Conservation (phyloP, 495 filamentous ascomycete genomes). For the Neurospora sp. region DNA sequence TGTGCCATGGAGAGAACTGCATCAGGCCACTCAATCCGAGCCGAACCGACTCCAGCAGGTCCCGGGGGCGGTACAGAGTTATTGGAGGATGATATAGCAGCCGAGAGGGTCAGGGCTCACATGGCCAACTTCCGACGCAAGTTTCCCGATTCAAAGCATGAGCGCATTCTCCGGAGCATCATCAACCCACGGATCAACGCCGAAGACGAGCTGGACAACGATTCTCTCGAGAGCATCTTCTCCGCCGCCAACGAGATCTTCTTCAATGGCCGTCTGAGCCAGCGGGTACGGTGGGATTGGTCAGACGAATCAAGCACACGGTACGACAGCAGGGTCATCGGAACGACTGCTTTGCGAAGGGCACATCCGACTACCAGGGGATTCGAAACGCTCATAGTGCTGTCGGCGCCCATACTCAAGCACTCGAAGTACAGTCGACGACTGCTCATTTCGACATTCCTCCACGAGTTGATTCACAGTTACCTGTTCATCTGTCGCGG, state of each 20-base stretch:
- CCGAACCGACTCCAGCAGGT: constrained; percentile 16
- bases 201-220: constrained; percentile 38
- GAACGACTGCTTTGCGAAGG: constrained; percentile 42
- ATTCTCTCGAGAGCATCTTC: constrained; percentile 39
- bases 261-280: constrained; percentile 38
- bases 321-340: constrained; percentile 38
- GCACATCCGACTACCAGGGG: constrained; percentile 25
- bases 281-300: constrained; percentile 46
- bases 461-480: constrained; percentile 49
- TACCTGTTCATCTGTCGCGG: constrained; percentile 48
- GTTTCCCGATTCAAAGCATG: constrained; percentile 36
- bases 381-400: constrained; percentile 46
- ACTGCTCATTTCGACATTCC: constrained; percentile 45
- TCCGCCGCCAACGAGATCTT: constrained; percentile 44
- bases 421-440: constrained; percentile 36
- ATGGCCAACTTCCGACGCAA: constrained; percentile 30
- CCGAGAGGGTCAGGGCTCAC: constrained; percentile 30
- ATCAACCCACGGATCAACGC: constrained; percentile 32
- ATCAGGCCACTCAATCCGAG: constrained; percentile 22
- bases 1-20: constrained; percentile 22
- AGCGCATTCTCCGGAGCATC: constrained; percentile 38
- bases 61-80: constrained; percentile 17
- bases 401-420: constrained; percentile 40
- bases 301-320: constrained; percentile 21
- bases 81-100: constrained; percentile 29